Percentiles rank a stretch among this genome's conserved stretches.
Evolutionary conservation across 176 grass and related monocot species (phyloP).

Genomic region (Ampelocalamus luodianensis): DNA sequence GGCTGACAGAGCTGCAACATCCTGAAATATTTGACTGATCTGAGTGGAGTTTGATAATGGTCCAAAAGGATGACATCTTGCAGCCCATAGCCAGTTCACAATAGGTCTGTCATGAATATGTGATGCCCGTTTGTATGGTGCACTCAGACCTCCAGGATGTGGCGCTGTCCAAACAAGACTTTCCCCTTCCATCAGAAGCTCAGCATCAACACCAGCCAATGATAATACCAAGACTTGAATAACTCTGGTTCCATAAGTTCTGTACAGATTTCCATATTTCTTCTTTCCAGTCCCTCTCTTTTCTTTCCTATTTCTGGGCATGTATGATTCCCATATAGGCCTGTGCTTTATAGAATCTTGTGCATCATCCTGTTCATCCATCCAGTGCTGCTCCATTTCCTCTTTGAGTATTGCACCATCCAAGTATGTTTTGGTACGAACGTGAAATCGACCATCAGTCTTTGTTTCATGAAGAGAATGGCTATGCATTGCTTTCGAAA

Average conservation of each 20-base stretch:
- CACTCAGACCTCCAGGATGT: constrained; percentile 90
- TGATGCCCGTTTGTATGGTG: constrained; percentile 85
- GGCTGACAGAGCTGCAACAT: no score
- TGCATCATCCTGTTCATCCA: constrained; percentile 54
- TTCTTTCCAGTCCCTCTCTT: constrained; percentile 75
- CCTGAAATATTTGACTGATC: constrained; percentile 93
- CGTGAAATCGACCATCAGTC: constrained; percentile 85
- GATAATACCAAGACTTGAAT: constrained; percentile 95
- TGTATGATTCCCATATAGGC: constrained; percentile 95
- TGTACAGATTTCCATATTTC: constrained; percentile 71
- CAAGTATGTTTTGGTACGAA: constrained; percentile 89
- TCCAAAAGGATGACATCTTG: constrained; percentile 95
- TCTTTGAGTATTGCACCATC: constrained; percentile 93
- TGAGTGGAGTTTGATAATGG: constrained; percentile 95
- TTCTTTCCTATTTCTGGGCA: constrained; percentile 72
- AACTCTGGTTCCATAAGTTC: constrained; percentile 95
- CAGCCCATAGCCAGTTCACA: constrained; percentile 86
- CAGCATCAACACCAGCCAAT: constrained; percentile 81
- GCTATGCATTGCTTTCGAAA: constrained; percentile 93
- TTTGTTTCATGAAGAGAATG: constrained; percentile 99
- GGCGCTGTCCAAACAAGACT: constrained; percentile 98
- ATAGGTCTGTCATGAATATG: constrained; percentile 84
- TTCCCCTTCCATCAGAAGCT: constrained; percentile 99
- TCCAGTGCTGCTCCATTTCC: no score
- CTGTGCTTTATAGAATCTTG: constrained; percentile 87